Evolutionary conservation across 1,284 basidiomycete species (phyloP).

Genomic region (Wallemia mellicola): DNA sequence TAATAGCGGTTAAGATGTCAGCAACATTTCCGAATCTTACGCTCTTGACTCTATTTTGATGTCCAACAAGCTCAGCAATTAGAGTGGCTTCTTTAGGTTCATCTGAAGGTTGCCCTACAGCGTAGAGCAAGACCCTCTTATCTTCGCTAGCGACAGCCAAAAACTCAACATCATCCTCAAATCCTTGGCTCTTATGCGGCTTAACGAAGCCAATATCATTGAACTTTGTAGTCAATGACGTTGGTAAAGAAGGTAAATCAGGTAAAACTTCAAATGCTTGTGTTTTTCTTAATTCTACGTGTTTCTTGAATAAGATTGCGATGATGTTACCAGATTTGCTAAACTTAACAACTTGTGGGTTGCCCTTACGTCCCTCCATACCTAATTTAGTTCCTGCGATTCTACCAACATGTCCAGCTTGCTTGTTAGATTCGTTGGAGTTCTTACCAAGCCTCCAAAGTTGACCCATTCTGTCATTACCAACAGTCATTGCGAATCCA

Average conservation of each 20-base stretch:
- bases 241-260: background rate
- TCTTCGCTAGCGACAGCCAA: slow-evolving; percentile 58
- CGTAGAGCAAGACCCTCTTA: slow-evolving; percentile 45
- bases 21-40: slow-evolving; percentile 7
- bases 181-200: background rate
- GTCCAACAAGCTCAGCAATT: slow-evolving; percentile 34
- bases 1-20: slow-evolving; percentile 31
- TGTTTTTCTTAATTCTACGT: background rate
- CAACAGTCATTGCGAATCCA: slow-evolving; percentile 66
- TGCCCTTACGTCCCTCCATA: background rate
- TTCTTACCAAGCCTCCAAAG: slow-evolving; percentile 36
- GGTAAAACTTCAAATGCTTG: background rate
- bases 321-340: background rate
- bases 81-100: slow-evolving; percentile 14
- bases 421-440: background rate
- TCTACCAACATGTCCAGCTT: background rate
- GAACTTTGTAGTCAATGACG: background rate
- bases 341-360: background rate
- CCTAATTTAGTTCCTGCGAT: background rate
- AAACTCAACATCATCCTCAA: background rate
- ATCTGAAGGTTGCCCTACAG: no score
- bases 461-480: slow-evolving; percentile 57
- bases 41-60: slow-evolving; percentile 31
- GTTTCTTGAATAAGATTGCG: background rate
- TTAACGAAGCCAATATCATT: background rate